Evolutionary conservation across 345 rosid genomes (phyloP), one percentile per base, ranked within the genome.

Genomic region (Gossypioides kirkii): DNA sequence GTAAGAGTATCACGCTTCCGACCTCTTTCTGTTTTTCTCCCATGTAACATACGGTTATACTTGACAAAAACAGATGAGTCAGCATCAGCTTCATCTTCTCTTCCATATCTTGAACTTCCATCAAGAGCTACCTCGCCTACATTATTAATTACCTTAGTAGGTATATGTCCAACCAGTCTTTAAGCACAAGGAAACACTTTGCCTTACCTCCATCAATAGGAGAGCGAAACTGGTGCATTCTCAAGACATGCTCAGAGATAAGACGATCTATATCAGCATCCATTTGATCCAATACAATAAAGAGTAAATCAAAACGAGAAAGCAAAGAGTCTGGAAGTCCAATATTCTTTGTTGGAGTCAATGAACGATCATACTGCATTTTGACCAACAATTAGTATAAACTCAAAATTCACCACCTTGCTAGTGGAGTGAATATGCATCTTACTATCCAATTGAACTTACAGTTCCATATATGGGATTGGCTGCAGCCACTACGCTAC

Each of bases 311-410:
- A 84, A 95, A 95, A 77, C 99, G 99, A 79, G 99, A 95, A 61
- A 95, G 98, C 85, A 95, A 80, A 17, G 99, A 95, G 84, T 95
- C 99, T 77, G 99, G 99, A 78, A 95, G 99, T 76, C 99, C 99
- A 80, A 95, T 95, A 81, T 95, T 95, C 85, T 95, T 95, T 60
- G 99, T 95, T 53, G 99, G 98, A 62, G 99, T 95, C 53, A 95
- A 68, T 46, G 99, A 95, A 64, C 99, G 96, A 68, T 95, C 99
- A 83, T 95, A 92, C 99, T 95, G 91, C 76, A 85, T 22, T 70
- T 36, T 73, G 78, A 61, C 60, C 76, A 76, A 60, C 32, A 58
- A 69, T 14, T 70, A 73, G 62, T 11, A 71, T 55, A 38, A 73
- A 65, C 23, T 41, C 43, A 54, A 61, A 66, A 60, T 42, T 70